A percentile compares a stretch with the other conserved stretches of the same genome.
These are phyloP conservation scores for Moricandia arvensis DNA, from an alignment of 345 rosid species.

Conservation along the genomic window DNA sequence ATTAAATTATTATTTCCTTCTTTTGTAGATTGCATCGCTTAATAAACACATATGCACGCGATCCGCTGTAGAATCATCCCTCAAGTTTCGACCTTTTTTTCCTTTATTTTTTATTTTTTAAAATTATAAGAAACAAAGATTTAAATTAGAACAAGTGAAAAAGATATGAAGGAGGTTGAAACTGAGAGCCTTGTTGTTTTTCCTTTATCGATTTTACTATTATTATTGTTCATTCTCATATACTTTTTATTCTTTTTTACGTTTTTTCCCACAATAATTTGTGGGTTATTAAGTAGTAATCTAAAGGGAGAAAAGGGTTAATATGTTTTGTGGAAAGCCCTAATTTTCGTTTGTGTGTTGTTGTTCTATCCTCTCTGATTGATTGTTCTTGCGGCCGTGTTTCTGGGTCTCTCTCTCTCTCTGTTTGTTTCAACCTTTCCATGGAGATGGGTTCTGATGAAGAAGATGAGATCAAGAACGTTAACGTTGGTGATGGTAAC, in stretches of 20 bases:
- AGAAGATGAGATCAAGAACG: conserved; percentile 42
- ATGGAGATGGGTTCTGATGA: conserved; percentile 69
- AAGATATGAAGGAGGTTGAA: conserved; percentile 38
- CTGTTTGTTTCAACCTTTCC: conserved; percentile 21
- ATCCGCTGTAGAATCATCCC: conserved; percentile 34
- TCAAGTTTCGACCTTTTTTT: conserved; percentile 29
- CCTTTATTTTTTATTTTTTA: neutral
- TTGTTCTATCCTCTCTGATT: conserved; percentile 4
- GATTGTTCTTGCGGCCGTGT: conserved; percentile 31
- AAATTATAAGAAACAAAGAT: conserved; percentile 28
- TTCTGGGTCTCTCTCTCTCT: conserved; percentile 20
- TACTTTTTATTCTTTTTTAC: conserved; percentile 26
- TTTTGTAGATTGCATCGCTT: conserved; percentile 8
- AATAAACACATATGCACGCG: conserved; percentile 36
- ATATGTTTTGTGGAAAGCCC: conserved; percentile 32
- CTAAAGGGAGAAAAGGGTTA: conserved; percentile 30
- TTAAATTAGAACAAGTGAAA: conserved; percentile 25
- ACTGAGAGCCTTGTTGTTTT: conserved; percentile 31
- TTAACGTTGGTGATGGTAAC: conserved; percentile 6
- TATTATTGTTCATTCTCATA: conserved; percentile 35
- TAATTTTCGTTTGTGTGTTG: conserved; percentile 17
- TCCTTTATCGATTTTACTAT: conserved; percentile 38
- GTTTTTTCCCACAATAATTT: conserved; percentile 31
- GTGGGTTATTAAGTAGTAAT: conserved; percentile 1
- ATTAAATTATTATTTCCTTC: neutral